These are phyloP conservation scores for Carallia brachiata DNA, from an alignment of 345 rosid species.

Conservation along the genomic window DNA sequence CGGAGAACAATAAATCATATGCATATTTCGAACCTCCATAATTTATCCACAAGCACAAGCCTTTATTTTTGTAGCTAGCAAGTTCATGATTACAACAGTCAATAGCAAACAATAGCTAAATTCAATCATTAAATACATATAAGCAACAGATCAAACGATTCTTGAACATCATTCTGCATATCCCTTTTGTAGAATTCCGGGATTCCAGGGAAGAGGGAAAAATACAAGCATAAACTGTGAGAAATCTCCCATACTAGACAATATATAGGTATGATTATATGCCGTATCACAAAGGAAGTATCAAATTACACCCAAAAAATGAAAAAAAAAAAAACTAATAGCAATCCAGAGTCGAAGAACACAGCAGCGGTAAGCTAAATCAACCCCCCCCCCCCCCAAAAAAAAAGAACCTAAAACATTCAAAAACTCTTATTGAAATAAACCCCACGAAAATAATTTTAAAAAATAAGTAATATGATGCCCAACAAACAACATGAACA, in stretches of 20 bases:
- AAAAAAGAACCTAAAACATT: background rate
- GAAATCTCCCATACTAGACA: background rate
- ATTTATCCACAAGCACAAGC: background rate
- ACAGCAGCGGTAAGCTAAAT: no score
- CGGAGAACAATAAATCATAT: background rate
- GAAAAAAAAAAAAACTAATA: no score
- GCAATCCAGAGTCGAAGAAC: no score
- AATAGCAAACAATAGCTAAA: background rate
- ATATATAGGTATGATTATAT: no score
- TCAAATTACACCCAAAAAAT: no score
- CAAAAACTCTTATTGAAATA: background rate
- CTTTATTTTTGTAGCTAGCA: background rate
- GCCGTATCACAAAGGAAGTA: no score
- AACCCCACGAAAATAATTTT: background rate
- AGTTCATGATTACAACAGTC: constrained; percentile 3
- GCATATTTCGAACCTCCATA: background rate
- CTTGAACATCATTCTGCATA: background rate
- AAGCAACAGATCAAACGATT: background rate
- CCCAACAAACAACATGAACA: constrained; percentile 6
- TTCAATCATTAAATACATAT: background rate
- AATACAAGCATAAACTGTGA: background rate
- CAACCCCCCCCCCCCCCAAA: background rate
- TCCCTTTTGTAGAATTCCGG: background rate
- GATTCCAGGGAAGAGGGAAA: background rate
- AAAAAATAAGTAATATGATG: constrained; percentile 1